phyloP scores from a whole-genome alignment of 495 filamentous ascomycete species.

The Lepidopterella palustris region DNA sequence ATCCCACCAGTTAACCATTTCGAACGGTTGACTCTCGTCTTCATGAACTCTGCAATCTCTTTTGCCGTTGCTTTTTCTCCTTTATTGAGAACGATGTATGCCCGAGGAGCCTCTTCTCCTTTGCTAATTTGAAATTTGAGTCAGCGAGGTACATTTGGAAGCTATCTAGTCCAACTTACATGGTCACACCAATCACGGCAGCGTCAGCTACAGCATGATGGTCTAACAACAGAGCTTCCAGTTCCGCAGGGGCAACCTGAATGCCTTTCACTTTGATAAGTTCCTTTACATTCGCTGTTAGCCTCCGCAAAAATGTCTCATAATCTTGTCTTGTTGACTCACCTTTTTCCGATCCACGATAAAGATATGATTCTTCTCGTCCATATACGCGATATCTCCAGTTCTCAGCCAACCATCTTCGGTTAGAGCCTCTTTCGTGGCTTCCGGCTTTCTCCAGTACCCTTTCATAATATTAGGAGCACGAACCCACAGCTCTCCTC shows the following conservation, averaged over 20 bases:
- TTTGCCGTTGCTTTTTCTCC: slow-evolving; percentile 20
- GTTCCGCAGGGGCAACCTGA: slow-evolving; percentile 39
- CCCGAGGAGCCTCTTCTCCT: slow-evolving; percentile 36
- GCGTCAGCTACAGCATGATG: slow-evolving; percentile 36
- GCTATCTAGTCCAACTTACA: slow-evolving; percentile 25
- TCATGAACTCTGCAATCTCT: slow-evolving; percentile 31
- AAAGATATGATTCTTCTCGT: slow-evolving; percentile 33
- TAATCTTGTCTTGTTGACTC: background rate
- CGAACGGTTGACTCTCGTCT: slow-evolving; percentile 26
- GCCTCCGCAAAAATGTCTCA: background rate
- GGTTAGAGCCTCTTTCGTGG: slow-evolving; percentile 35
- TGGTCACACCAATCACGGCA: slow-evolving; percentile 35
- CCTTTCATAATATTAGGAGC: slow-evolving; percentile 41
- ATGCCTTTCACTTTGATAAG: slow-evolving; percentile 40
- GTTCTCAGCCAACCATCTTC: slow-evolving; percentile 39
- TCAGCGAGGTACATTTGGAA: slow-evolving; percentile 1
- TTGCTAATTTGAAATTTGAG: slow-evolving; percentile 14
- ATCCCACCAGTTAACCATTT: slow-evolving; percentile 37
- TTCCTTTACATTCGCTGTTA: slow-evolving; percentile 24
- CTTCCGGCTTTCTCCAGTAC: slow-evolving; percentile 38
- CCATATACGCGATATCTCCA: slow-evolving; percentile 35
- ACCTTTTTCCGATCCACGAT: slow-evolving; percentile 42
- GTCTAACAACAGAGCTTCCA: slow-evolving; percentile 37
- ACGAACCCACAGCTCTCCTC: slow-evolving; percentile 36
- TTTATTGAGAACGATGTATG: slow-evolving; percentile 33